phyloP scores from a whole-genome alignment of 352 stramenopile species.

The Pythium phragmitis region DNA sequence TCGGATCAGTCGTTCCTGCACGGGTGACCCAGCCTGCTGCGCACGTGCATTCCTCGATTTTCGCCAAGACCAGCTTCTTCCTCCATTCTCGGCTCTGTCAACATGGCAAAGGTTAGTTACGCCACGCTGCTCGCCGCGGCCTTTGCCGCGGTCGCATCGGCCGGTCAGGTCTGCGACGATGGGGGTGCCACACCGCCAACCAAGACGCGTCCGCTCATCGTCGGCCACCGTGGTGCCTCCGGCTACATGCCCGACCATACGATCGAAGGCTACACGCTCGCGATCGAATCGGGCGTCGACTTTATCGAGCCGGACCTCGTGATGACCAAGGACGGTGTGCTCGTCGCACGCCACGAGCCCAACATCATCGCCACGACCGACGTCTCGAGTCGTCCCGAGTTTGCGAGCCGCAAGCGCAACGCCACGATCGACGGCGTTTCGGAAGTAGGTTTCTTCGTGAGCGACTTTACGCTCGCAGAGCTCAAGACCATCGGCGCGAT shows the following conservation, averaged over 20 bases:
- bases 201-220: conserved; percentile 56
- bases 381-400: conserved; percentile 73
- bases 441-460: conserved; percentile 81
- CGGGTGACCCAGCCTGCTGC: no score
- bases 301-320: conserved; percentile 93
- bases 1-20: no score
- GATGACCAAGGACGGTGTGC: conserved; percentile 75
- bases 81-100: neutral
- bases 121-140: conserved; percentile 30
- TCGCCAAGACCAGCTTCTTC: conserved; percentile 20
- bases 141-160: conserved; percentile 27
- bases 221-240: conserved; percentile 85
- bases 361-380: conserved; percentile 91
- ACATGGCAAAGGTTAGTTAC: conserved; percentile 51
- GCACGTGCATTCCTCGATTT: conserved; percentile 13
- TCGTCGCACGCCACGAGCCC: conserved; percentile 86
- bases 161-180: conserved; percentile 39
- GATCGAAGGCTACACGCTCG: conserved; percentile 85
- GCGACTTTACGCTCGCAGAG: conserved; percentile 91
- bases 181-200: conserved; percentile 17
- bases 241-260: conserved; percentile 92
- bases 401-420: conserved; percentile 58
- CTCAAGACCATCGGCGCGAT: conserved; percentile 84
- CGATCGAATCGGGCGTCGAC: conserved; percentile 88
- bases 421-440: conserved; percentile 56